phyloP scores from a whole-genome alignment of 2,329 filamentous ascomycete genomes.

The Microsporum ferrugineum region DNA sequence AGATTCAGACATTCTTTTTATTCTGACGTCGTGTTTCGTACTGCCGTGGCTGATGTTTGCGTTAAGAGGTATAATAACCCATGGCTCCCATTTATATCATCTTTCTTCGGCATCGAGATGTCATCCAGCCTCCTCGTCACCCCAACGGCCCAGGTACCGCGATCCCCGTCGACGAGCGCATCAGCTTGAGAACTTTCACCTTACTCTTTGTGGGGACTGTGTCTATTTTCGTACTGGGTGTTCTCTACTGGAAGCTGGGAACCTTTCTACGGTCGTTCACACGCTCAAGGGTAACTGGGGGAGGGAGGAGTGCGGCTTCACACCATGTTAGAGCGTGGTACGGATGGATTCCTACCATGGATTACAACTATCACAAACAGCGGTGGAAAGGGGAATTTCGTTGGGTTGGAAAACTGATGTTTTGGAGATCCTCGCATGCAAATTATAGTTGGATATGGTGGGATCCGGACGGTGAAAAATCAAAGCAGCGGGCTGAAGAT shows the following conservation, averaged over 20 bases:
- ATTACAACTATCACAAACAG: constrained; percentile 22
- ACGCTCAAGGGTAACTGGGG: constrained; percentile 22
- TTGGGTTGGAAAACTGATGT: constrained; percentile 19
- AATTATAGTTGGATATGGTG: constrained; percentile 34
- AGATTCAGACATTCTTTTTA: background rate
- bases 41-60: background rate
- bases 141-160: constrained; percentile 19
- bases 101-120: constrained; percentile 6
- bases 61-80: background rate
- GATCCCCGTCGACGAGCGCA: constrained; percentile 18
- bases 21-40: background rate
- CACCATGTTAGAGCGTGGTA: constrained; percentile 34
- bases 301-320: constrained; percentile 21
- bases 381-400: constrained; percentile 15
- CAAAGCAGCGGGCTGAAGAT: constrained; percentile 15
- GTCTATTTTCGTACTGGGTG: constrained; percentile 27
- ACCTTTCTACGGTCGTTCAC: constrained; percentile 28
- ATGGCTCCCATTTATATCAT: constrained; percentile 13
- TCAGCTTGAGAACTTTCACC: constrained; percentile 23
- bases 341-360: constrained; percentile 29
- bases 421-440: constrained; percentile 26
- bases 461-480: constrained; percentile 25
- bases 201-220: constrained; percentile 28
- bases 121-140: constrained; percentile 18
- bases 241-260: constrained; percentile 32